Base-by-base conservation (phyloP, 805 yeast species). In the Kazachstania taianensis region DNA sequence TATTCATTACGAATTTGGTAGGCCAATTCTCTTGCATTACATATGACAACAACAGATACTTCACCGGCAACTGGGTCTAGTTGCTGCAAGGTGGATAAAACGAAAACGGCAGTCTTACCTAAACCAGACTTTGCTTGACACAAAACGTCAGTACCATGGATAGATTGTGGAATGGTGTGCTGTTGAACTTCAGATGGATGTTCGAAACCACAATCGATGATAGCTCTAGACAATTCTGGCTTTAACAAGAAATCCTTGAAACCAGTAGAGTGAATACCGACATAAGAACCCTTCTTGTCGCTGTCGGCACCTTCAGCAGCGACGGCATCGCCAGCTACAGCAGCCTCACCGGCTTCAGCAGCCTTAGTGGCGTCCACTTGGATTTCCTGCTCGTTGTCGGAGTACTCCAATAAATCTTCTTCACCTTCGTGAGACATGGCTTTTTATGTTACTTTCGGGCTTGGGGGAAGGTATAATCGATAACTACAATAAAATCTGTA, bases 71-170 rank as follows among this genome's bases (percentile, higher is more conserved):
- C 85, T 31, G 98, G 97, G 57, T 92, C 97, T 56, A 89, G 72
- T 68, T 89, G 96, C 67, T 89, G 97, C 59, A 89, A 73, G 43
- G 98, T 89, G 18, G 96, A 83, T 54, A 89, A 72, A 41, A 89
- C 97, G 53, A 89, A 89, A 39, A 89, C 97, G 31, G 98, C 98
- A 41, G 98, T 89, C 65, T 89, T 89, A 78, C 98, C 98, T 50
- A 92, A 73, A 81, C 98, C 98, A 32, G 98, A 92, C 70, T 92
- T 89, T 64, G 98, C 98, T 72, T 89, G 98, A 70, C 98, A 92
- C 49, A 89, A 68, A 41, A 89, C 97, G 60, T 89, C 98, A 43
- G 95, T 89, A 58, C 97, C 98, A 52, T 89, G 81, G 57, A 89
- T 85, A 39, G 96, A 83, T 68, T 92, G 97, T 37, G 98, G 98